Percentiles rank a stretch among this genome's conserved stretches.
phyloP scores from a whole-genome alignment of 2,329 filamentous ascomycete genomes.

The Verticillium longisporum region DNA sequence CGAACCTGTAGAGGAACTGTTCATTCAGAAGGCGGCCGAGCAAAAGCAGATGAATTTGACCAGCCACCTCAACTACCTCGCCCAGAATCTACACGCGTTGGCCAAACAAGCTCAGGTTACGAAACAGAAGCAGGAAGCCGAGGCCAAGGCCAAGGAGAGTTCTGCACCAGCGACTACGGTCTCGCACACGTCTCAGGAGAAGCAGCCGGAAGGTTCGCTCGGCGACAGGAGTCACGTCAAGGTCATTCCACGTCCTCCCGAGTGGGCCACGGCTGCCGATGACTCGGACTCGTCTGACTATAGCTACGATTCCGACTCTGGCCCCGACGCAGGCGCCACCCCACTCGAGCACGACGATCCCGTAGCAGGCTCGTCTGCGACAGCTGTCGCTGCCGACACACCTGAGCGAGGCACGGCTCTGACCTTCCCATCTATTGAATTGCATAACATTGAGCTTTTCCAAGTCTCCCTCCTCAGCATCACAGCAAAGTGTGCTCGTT shows the following conservation, averaged over 20 bases:
- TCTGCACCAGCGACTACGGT: slow-evolving; percentile 4
- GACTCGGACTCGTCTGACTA: slow-evolving; percentile 34
- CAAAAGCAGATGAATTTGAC: slow-evolving; percentile 58
- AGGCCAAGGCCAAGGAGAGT: slow-evolving; percentile 16
- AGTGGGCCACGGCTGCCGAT: slow-evolving; percentile 55
- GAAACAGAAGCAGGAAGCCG: slow-evolving; percentile 11
- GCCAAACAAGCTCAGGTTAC: slow-evolving; percentile 43
- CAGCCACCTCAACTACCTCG: slow-evolving; percentile 68
- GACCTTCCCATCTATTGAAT: slow-evolving; percentile 70
- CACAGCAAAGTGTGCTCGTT: slow-evolving; percentile 71
- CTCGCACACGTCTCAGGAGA: background rate
- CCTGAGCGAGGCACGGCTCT: slow-evolving; percentile 67
- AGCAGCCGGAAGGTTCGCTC: slow-evolving; percentile 8
- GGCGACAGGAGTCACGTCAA: slow-evolving; percentile 59
- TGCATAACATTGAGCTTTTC: slow-evolving; percentile 70
- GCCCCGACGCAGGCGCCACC: slow-evolving; percentile 35
- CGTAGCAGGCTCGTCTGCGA: slow-evolving; percentile 9
- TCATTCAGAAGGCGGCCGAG: slow-evolving; percentile 49
- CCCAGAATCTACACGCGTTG: slow-evolving; percentile 62
- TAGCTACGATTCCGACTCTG: slow-evolving; percentile 38
- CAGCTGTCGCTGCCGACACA: slow-evolving; percentile 20
- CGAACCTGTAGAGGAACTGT: slow-evolving; percentile 57
- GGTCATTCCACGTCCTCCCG: slow-evolving; percentile 67
- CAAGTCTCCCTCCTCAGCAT: slow-evolving; percentile 61
- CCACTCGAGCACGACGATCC: slow-evolving; percentile 19